Evolutionary conservation across 345 rosid species (phyloP).

Genomic region (Carallia pectinifolia): DNA sequence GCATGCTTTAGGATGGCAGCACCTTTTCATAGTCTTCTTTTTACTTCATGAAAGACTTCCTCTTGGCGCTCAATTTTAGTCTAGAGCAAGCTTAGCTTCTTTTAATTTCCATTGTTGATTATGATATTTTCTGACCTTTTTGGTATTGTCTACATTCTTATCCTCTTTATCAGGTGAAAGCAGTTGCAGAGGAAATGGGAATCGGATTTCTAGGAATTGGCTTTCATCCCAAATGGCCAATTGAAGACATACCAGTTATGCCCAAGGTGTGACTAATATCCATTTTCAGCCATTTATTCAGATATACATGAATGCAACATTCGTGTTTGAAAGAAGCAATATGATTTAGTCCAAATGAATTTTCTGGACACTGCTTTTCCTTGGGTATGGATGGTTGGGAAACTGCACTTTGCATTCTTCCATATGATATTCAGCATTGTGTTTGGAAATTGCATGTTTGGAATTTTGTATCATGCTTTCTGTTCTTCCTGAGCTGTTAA

Average conservation of each 20-base stretch:
- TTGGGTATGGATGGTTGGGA: not conserved
- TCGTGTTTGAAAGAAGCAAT: not conserved
- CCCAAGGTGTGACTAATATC: slow-evolving; percentile 66
- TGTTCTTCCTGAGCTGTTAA: no score
- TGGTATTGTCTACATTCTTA: not conserved
- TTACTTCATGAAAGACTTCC: not conserved
- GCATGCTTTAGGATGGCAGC: not conserved
- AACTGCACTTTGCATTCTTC: not conserved
- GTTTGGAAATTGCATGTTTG: no score
- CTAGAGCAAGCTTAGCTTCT: no score
- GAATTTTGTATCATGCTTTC: no score
- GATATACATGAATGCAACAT: not conserved
- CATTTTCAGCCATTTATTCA: not conserved
- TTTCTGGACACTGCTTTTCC: not conserved
- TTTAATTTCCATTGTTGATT: not conserved
- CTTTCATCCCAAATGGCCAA: slow-evolving; percentile 91
- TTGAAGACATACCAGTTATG: slow-evolving; percentile 90
- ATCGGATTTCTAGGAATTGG: slow-evolving; percentile 98
- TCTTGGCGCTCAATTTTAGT: not conserved
- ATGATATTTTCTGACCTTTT: not conserved
- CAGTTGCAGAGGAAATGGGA: slow-evolving; percentile 99
- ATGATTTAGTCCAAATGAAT: not conserved
- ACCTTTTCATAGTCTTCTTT: not conserved
- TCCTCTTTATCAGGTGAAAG: slow-evolving; percentile 66
- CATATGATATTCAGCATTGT: no score